These are phyloP conservation scores for Ogataea allantospora DNA, from an alignment of 805 yeast genomes.

Conservation along the genomic window DNA sequence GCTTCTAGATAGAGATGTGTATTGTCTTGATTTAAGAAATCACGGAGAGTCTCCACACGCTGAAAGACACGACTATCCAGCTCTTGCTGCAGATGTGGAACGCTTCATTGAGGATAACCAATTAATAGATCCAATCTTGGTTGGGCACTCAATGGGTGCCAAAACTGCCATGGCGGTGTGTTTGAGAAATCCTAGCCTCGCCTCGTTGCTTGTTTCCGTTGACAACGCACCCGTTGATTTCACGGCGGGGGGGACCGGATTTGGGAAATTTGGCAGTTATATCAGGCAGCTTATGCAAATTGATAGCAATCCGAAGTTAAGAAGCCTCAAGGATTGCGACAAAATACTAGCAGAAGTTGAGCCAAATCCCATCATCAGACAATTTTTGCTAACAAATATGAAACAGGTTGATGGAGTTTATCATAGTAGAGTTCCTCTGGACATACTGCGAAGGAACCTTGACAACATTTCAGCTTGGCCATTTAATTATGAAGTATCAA, in stretches of 20 bases:
- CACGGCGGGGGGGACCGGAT: slow-evolving; percentile 41
- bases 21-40: slow-evolving; percentile 77
- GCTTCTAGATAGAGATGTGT: slow-evolving; percentile 53
- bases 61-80: slow-evolving; percentile 69
- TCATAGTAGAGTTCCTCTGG: slow-evolving; percentile 66
- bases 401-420: slow-evolving; percentile 41
- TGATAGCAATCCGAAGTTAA: slow-evolving; percentile 42
- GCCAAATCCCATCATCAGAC: slow-evolving; percentile 57
- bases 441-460: slow-evolving; percentile 61
- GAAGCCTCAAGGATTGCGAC: slow-evolving; percentile 65
- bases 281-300: slow-evolving; percentile 61
- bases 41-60: slow-evolving; percentile 90
- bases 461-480: slow-evolving; percentile 78
- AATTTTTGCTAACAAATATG: slow-evolving; percentile 74
- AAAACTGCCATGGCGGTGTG: slow-evolving; percentile 88
- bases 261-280: slow-evolving; percentile 60
- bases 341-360: slow-evolving; percentile 62
- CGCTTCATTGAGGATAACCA: slow-evolving; percentile 52
- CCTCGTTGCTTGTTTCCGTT: slow-evolving; percentile 66
- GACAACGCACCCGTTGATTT: slow-evolving; percentile 87
- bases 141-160: slow-evolving; percentile 93
- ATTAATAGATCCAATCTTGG: slow-evolving; percentile 51
- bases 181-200: slow-evolving; percentile 60
- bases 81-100: slow-evolving; percentile 85
- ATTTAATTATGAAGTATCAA: slow-evolving; percentile 48